These are phyloP conservation scores for Salix purpurea DNA, from an alignment of 345 rosid species.

Conservation along the genomic window DNA sequence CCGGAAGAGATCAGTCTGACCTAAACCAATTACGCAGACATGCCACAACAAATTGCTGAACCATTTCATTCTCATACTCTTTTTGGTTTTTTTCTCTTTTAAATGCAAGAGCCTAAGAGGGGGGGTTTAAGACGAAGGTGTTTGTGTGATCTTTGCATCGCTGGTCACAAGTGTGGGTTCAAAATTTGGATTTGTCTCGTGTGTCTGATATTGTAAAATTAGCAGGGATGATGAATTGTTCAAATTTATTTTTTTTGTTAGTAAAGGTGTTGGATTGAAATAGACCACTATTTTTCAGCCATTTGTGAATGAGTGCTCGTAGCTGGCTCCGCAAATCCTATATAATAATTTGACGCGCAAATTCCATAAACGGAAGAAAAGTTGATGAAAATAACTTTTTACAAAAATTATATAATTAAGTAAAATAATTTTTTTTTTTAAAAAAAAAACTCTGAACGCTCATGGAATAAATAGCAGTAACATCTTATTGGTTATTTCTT, in stretches of 20 bases:
- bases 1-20: constrained; percentile 22
- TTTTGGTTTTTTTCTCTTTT: constrained; percentile 22
- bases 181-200: not conserved
- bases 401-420: too few species aligned
- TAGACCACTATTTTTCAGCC: too few species aligned
- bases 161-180: not conserved
- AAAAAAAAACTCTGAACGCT: too few species aligned
- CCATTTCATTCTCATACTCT: constrained; percentile 5
- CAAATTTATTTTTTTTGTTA: not conserved
- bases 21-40: constrained; percentile 12
- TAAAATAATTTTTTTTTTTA: too few species aligned
- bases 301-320: too few species aligned
- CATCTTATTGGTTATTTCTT: too few species aligned
- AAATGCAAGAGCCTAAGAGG: constrained; percentile 24
- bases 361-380: too few species aligned
- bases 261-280: not conserved
- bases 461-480: too few species aligned
- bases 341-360: too few species aligned
- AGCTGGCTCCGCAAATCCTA: too few species aligned
- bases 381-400: too few species aligned
- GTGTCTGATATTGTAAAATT: constrained; percentile 4
- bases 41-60: constrained; percentile 7
- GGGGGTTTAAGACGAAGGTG: constrained; percentile 2
- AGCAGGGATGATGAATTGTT: constrained; percentile 5
- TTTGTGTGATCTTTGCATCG: not conserved